A percentile compares a stretch with the other conserved stretches of the same genome.
These are phyloP conservation scores for Cryomyces minteri DNA, from an alignment of 495 filamentous ascomycete species.

Conservation along the genomic window DNA sequence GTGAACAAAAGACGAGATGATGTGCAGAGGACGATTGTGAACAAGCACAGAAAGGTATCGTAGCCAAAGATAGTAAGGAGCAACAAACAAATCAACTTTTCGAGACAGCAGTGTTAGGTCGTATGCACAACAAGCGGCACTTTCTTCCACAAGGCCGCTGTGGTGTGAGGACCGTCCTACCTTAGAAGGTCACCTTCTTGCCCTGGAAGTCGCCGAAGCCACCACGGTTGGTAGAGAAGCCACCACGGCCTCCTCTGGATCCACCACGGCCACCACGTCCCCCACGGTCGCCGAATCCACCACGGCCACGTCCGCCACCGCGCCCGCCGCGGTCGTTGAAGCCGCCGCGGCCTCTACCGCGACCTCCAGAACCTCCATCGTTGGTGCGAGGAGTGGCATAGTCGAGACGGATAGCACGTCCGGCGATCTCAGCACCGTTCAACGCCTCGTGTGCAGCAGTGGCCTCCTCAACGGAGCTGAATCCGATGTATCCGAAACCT, in stretches of 20 bases:
- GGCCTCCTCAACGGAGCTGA: conserved; percentile 69
- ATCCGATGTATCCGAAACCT: conserved; percentile 90
- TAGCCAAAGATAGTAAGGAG: too few relatives aligned
- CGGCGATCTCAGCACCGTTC: conserved; percentile 57
- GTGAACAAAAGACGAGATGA: too few relatives aligned
- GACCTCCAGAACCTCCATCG: conserved; percentile 34
- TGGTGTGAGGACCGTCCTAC: too few relatives aligned
- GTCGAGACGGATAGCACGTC: conserved; percentile 74
- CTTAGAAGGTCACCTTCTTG: conserved; percentile 79
- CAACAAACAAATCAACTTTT: too few relatives aligned
- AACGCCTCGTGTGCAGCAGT: conserved; percentile 45
- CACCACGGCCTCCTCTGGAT: conserved; percentile 13
- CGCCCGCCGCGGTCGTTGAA: conserved; percentile 34
- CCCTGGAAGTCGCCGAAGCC: conserved; percentile 76
- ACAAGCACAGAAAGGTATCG: too few relatives aligned
- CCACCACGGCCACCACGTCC: conserved; percentile 15
- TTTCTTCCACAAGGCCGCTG: too few relatives aligned
- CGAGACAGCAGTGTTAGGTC: too few relatives aligned
- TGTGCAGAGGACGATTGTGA: too few relatives aligned
- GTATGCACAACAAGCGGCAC: too few relatives aligned
- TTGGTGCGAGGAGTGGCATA: conserved; percentile 60
- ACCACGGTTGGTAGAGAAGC: conserved; percentile 42
- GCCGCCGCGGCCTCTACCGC: conserved; percentile 30
- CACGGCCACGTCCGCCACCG: conserved; percentile 30
- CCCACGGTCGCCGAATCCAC: conserved; percentile 29